A percentile compares a stretch with the other conserved stretches of the same genome.
These are phyloP conservation scores for Trichosanthes cucumerina DNA, from an alignment of 306 rosid species.

Conservation along the genomic window DNA sequence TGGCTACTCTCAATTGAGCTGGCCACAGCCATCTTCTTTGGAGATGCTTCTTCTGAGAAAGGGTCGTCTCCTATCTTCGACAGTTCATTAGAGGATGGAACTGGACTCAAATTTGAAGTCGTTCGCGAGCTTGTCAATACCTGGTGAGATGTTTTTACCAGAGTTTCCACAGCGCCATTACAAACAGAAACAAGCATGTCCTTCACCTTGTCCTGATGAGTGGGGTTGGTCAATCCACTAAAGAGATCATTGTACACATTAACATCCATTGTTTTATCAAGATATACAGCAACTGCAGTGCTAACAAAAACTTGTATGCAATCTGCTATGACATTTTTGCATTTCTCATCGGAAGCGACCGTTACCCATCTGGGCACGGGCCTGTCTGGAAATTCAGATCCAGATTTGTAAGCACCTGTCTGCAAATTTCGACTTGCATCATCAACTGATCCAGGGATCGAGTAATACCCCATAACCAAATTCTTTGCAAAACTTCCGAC, in stretches of 20 bases:
- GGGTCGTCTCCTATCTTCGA: slow-evolving; percentile 11
- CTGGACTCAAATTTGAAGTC: slow-evolving; percentile 13
- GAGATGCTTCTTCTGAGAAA: slow-evolving; percentile 25
- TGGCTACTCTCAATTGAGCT: slow-evolving; percentile 16
- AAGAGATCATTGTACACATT: slow-evolving; percentile 61
- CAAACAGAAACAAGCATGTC: slow-evolving; percentile 57
- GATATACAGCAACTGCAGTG: slow-evolving; percentile 74
- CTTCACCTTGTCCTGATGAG: slow-evolving; percentile 47
- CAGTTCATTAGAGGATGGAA: slow-evolving; percentile 17
- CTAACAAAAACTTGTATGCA: slow-evolving; percentile 62
- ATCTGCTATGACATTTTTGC: slow-evolving; percentile 43
- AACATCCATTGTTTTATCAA: slow-evolving; percentile 74
- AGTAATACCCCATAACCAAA: slow-evolving; percentile 52
- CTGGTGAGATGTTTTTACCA: slow-evolving; percentile 68
- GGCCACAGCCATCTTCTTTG: slow-evolving; percentile 21
- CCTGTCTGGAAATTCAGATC: slow-evolving; percentile 19
- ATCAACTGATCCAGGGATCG: slow-evolving; percentile 14
- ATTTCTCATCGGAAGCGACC: slow-evolving; percentile 37
- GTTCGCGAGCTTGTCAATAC: slow-evolving; percentile 40
- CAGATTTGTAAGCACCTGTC: neutral
- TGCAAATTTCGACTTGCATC: neutral
- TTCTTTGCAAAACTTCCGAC: slow-evolving; percentile 95
- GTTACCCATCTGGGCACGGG: slow-evolving; percentile 38
- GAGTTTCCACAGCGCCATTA: slow-evolving; percentile 83
- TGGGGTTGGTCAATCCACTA: slow-evolving; percentile 70